Conservation (phyloP, 1,284 basidiomycete species). For the Ceratobasidium sp. region DNA sequence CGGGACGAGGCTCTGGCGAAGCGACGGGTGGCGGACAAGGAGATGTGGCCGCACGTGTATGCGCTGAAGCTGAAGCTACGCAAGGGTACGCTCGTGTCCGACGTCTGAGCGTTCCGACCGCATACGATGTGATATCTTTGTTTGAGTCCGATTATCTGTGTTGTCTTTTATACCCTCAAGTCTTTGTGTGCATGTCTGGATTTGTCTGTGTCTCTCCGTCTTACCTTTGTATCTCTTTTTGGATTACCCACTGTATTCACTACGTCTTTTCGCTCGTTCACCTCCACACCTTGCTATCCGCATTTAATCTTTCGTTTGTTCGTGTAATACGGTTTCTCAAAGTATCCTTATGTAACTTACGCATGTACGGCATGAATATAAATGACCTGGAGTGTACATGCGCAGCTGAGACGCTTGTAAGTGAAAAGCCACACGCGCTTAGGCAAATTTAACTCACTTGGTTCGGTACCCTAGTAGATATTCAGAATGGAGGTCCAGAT, state of each 20-base stretch:
- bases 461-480: too few relatives aligned
- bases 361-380: not conserved
- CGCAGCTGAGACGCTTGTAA: not conserved
- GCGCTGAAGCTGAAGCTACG: constrained; percentile 35
- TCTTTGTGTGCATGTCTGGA: not conserved
- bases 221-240: not conserved
- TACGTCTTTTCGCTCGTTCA: not conserved
- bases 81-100: constrained; percentile 29
- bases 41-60: constrained; percentile 38
- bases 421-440: not conserved
- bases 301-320: not conserved
- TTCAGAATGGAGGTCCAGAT: too few relatives aligned
- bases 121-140: too few relatives aligned
- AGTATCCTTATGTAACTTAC: constrained; percentile 12
- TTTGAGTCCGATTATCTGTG: not conserved
- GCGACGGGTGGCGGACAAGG: constrained; percentile 28
- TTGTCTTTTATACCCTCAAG: not conserved
- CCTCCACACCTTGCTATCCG: not conserved
- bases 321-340: not conserved
- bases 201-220: not conserved
- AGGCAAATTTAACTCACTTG: not conserved
- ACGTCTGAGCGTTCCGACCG: constrained; percentile 6
- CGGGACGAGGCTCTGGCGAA: constrained; percentile 32
- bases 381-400: not conserved
- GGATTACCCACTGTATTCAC: not conserved